Conservation (phyloP, 192 early-diverging fungal species). For the Piromyces finnis region DNA sequence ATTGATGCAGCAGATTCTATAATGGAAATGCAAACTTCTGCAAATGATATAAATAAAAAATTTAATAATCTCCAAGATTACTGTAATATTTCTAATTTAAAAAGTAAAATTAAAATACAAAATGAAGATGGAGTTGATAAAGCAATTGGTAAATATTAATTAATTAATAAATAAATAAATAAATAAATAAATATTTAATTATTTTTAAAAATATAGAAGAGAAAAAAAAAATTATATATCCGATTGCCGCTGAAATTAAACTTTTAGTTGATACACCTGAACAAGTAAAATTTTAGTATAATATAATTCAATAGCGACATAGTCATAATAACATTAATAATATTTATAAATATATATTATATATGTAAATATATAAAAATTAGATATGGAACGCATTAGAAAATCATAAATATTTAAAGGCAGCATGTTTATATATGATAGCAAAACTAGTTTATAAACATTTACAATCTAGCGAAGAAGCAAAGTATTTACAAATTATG, state of each 20-base stretch:
- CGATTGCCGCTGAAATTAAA: slow-evolving; percentile 62
- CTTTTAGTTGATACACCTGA: slow-evolving; percentile 71
- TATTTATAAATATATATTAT: too few relatives aligned
- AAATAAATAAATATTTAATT: background rate
- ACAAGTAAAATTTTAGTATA: slow-evolving; percentile 28
- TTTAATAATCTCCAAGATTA: slow-evolving; percentile 31
- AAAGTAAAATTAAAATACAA: slow-evolving; percentile 15
- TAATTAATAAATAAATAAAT: background rate
- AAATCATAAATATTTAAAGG: slow-evolving; percentile 43
- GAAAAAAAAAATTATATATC: slow-evolving; percentile 33
- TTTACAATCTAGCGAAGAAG: slow-evolving; percentile 29
- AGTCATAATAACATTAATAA: too few relatives aligned
- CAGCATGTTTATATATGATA: slow-evolving; percentile 46
- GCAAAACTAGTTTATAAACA: slow-evolving; percentile 49
- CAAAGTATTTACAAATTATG: slow-evolving; percentile 8
- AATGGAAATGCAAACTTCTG: slow-evolving; percentile 41
- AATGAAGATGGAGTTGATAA: slow-evolving; percentile 17
- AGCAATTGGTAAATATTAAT: slow-evolving; percentile 4
- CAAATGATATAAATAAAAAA: slow-evolving; percentile 25
- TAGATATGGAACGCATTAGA: slow-evolving; percentile 74
- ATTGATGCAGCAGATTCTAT: slow-evolving; percentile 72
- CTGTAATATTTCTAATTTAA: slow-evolving; percentile 35
- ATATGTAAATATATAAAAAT: background rate
- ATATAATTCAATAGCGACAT: too few relatives aligned
- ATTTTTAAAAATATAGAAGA: slow-evolving; percentile 17